These are phyloP conservation scores for Curvularia hawaiiensis DNA, from an alignment of 2,329 filamentous ascomycete species.

Conservation along the genomic window DNA sequence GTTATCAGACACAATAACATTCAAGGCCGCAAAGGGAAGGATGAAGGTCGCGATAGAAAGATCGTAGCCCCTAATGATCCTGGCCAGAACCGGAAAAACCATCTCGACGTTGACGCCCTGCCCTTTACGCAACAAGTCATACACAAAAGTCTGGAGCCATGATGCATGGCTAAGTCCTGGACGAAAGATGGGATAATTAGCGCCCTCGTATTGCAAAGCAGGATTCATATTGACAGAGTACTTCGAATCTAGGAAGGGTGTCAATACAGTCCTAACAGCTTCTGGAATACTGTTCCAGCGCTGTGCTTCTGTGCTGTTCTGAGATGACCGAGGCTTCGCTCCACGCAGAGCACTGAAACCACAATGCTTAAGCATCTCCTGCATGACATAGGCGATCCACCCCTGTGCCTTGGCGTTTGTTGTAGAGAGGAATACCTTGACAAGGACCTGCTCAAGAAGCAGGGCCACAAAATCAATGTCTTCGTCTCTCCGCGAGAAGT, in stretches of 20 bases:
- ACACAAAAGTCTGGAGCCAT: conserved; percentile 82
- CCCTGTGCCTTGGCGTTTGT: conserved; percentile 88
- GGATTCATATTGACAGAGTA: conserved; percentile 67
- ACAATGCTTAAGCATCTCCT: conserved; percentile 81
- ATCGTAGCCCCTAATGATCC: conserved; percentile 85
- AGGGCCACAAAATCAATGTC: conserved; percentile 85
- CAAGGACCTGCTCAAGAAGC: conserved; percentile 82
- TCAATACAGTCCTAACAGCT: conserved; percentile 77
- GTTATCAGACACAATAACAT: conserved; percentile 77
- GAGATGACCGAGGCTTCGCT: conserved; percentile 58
- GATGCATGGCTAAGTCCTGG: conserved; percentile 70
- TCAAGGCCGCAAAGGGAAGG: conserved; percentile 83
- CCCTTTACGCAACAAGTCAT: conserved; percentile 79
- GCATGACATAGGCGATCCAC: conserved; percentile 92
- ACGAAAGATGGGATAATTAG: conserved; percentile 77
- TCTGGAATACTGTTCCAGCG: conserved; percentile 83
- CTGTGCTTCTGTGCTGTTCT: conserved; percentile 64
- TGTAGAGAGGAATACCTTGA: conserved; percentile 88
- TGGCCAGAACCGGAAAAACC: conserved; percentile 80
- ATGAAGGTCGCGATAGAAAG: conserved; percentile 85
- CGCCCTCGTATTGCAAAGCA: conserved; percentile 34
- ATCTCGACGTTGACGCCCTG: conserved; percentile 75
- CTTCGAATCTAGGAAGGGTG: conserved; percentile 83
- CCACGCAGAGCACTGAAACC: conserved; percentile 66
- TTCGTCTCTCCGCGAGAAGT: conserved; percentile 80